Evolutionary conservation across 768 basidiomycete genomes (phyloP), one percentile per base, ranked within the genome.

Genomic region (Astraeus odoratus): DNA sequence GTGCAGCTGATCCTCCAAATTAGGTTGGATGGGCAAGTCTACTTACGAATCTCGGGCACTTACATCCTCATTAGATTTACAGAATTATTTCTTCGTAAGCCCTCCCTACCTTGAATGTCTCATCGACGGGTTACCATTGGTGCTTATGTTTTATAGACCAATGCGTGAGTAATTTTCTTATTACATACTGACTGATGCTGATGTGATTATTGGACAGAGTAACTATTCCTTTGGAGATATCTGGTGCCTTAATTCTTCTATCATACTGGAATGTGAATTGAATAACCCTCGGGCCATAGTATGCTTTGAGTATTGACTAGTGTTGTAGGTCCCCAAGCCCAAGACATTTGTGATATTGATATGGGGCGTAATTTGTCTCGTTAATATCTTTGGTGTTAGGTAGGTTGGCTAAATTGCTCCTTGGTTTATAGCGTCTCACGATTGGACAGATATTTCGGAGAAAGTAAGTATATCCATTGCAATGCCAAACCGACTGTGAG

Each of bases 321-420:
- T n/a, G n/a, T 39, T 15, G 23, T 39, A 23, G 15, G 37, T n/a
- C 23, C 3, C 8, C 3, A 12, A 39, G 19, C 8, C 8, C 66
- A 70, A 41, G 65, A 74, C 1, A 69, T 71, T 83, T 60, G 79
- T 75, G 9, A 73, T 76, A 3, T 67, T 81, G 19, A 60, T 85
- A 9, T 70, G 75, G 37, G 61, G 84, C 20, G 53, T 74, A n/a
- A 73, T 80, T 16, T 75, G 74, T 53, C 53, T 71, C n/a, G 76
- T 85, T 66, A 85, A 86, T 54, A 71, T 85, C 25, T 78, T 85
- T 53, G 83, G 84, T 50, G 81, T 83, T 16, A 69, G 74, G 68
- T 81, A 56, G 54, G 65, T 39, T 5, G 13, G 38, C 16, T 20
- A 37, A 13, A 30, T 4, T 16, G n/a, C 26, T 24, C n/a, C 12